Percentiles rank a stretch among this genome's conserved stretches.
phyloP scores from a whole-genome alignment of 2,329 filamentous ascomycete species.

The Fusarium brevicatenulatum region DNA sequence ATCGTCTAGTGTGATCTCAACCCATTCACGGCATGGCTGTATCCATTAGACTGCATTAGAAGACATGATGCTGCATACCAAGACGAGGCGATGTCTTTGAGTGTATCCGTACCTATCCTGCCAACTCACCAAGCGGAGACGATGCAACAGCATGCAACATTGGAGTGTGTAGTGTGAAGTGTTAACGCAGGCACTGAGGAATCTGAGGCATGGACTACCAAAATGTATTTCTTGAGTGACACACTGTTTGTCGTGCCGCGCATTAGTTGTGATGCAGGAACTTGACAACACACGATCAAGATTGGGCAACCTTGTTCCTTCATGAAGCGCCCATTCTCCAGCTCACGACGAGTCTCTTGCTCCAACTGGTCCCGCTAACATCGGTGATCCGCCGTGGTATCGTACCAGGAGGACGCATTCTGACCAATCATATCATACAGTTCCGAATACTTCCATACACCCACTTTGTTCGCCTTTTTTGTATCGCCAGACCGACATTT shows the following conservation, averaged over 20 bases:
- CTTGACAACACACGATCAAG: slow-evolving; percentile 41
- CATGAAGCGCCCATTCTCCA: slow-evolving; percentile 33
- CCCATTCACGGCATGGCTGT: slow-evolving; percentile 35
- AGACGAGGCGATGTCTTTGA: slow-evolving; percentile 3
- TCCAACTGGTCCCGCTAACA: slow-evolving; percentile 39
- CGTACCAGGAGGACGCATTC: slow-evolving; percentile 28
- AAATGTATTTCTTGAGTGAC: not conserved
- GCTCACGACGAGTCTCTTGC: slow-evolving; percentile 20
- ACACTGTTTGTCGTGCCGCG: slow-evolving; percentile 22
- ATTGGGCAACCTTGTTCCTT: slow-evolving; percentile 31
- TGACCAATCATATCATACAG: slow-evolving; percentile 37
- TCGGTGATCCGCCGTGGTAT: slow-evolving; percentile 41
- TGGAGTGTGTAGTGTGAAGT: slow-evolving; percentile 8
- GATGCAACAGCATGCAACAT: slow-evolving; percentile 22
- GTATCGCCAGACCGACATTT: slow-evolving; percentile 42
- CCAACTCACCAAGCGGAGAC: slow-evolving; percentile 42
- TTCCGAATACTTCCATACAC: slow-evolving; percentile 28
- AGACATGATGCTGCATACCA: slow-evolving; percentile 15
- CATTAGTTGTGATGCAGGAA: slow-evolving; percentile 40
- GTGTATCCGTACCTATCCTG: slow-evolving; percentile 31
- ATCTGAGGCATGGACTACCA: slow-evolving; percentile 6
- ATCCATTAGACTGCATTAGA: slow-evolving; percentile 28
- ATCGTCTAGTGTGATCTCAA: slow-evolving; percentile 32
- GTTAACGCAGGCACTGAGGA: slow-evolving; percentile 26
- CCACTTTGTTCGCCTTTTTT: slow-evolving; percentile 28